These are phyloP conservation scores for Mycena pura DNA, from an alignment of 768 basidiomycete species.

Conservation along the genomic window DNA sequence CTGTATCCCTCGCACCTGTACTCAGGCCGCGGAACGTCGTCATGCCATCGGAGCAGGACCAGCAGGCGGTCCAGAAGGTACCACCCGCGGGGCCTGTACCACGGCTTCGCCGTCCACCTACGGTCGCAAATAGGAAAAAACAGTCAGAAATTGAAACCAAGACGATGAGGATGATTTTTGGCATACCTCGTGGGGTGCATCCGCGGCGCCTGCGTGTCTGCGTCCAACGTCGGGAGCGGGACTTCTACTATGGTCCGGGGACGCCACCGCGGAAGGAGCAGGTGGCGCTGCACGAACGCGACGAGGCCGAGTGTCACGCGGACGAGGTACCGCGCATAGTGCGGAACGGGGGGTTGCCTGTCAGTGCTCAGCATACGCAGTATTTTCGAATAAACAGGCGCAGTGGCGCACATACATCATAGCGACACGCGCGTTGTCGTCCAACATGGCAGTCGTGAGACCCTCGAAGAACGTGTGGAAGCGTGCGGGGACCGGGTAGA, in stretches of 20 bases:
- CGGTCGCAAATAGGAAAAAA: not conserved
- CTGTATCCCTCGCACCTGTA: constrained; percentile 49
- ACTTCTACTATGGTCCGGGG: constrained; percentile 30
- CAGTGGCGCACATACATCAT: constrained; percentile 47
- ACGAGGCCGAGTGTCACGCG: constrained; percentile 29
- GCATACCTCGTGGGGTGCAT: constrained; percentile 44
- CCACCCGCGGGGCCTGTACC: constrained; percentile 51
- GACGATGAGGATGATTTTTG: not conserved
- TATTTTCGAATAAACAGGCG: not conserved
- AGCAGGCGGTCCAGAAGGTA: constrained; percentile 38
- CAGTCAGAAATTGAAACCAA: not conserved
- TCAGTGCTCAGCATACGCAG: too few species aligned
- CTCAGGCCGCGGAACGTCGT: constrained; percentile 47
- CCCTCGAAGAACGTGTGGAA: constrained; percentile 43
- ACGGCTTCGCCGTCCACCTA: constrained; percentile 47
- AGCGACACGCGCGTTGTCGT: constrained; percentile 51
- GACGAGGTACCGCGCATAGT: constrained; percentile 38
- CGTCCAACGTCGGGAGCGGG: constrained; percentile 31
- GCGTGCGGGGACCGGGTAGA: constrained; percentile 42
- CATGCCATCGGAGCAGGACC: constrained; percentile 42
- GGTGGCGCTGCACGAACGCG: constrained; percentile 43
- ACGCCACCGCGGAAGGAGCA: constrained; percentile 45
- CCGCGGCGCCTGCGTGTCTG: constrained; percentile 26
- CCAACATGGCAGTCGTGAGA: constrained; percentile 46
- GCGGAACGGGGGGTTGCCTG: constrained; percentile 45